Evolutionary conservation across 139 green algal genomes (phyloP), one percentile per base, ranked within the genome.

Genomic region (Coccomyxa sp.): DNA sequence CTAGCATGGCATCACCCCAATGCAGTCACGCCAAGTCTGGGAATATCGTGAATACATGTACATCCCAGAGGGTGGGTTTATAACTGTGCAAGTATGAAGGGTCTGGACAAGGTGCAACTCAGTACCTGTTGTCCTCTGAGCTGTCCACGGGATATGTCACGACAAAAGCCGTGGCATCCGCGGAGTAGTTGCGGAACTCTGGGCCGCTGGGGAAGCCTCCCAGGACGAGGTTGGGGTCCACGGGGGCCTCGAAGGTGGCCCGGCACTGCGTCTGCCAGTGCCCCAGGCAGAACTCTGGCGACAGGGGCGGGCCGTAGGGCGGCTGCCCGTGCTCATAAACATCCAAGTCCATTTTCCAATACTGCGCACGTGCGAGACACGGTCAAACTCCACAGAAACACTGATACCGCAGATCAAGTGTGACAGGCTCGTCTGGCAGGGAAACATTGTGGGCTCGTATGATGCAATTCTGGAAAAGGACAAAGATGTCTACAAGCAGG

Each of bases 151-250:
- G 93, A 68, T 89, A 92, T 0, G 91, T 97, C 27, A 96, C 85
- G 8, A 98, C 89, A 79, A 98, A 94, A 7, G 92, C 81, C 8
- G 89, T 93, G 36, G 92, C n/a, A 72, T 95, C 89, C 0, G 89
- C 81, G 0, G 85, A 86, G 82, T 85, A 93, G 86, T 89, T 95
- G 76, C 75, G 74, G 71, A 85, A 73, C 31, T 29, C n/a, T 31
- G 40, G 76, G 54, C 79, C 34, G 77, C 74, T 36, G 33, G 29
- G 27, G 85, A 95, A 98, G 44, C 94, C 94, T 14, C 94, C 94
- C 68, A 98, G 85, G 29, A 98, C 93, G 10, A 94, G 58, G 44
- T 92, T 81, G 5, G 94, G 94, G 77, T 97, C 93, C 54, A 97
- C 88, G 29, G 94, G 94, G 0, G 88, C 50, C 71, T 88, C 75